A percentile compares a stretch with the other conserved stretches of the same genome.
phyloP scores from a whole-genome alignment of 164 flowering plant genomes.

The Taxillus chinensis region DNA sequence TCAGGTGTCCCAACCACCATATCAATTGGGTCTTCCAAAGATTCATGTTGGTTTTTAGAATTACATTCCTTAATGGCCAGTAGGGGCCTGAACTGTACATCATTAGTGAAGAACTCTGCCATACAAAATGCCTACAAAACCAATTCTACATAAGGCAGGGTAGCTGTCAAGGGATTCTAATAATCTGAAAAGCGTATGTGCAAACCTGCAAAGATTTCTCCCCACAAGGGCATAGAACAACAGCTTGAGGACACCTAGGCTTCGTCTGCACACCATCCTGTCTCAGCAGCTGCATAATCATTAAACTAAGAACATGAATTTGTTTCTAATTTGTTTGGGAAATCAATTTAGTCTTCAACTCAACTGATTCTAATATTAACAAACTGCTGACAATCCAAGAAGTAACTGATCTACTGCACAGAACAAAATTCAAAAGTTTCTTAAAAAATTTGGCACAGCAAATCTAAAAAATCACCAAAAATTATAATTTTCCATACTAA shows the following conservation, averaged over 20 bases:
- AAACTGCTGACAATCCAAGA: no score
- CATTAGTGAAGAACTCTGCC: constrained; percentile 9
- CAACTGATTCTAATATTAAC: no score
- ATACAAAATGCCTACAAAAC: constrained; percentile 8
- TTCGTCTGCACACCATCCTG: constrained; percentile 6
- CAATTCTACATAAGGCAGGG: background rate
- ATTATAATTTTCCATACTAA: no score
- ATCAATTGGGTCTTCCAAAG: constrained; percentile 9
- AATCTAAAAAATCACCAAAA: no score
- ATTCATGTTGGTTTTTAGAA: background rate
- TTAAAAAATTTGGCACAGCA: no score
- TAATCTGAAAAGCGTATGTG: background rate
- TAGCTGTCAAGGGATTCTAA: background rate
- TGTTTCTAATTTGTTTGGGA: background rate
- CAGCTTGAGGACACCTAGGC: constrained; percentile 15
- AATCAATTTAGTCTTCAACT: background rate
- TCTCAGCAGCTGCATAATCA: constrained; percentile 8
- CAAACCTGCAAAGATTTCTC: constrained; percentile 16
- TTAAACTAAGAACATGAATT: background rate
- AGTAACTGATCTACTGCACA: no score
- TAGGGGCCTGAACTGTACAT: constrained; percentile 4
- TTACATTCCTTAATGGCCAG: background rate
- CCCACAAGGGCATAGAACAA: constrained; percentile 14
- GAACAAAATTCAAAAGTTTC: no score
- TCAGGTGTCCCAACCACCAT: constrained; percentile 16